Percentiles rank a stretch among this genome's conserved stretches.
These are phyloP conservation scores for Chimonanthus salicifolius DNA, from an alignment of 164 flowering plant species.

Conservation along the genomic window DNA sequence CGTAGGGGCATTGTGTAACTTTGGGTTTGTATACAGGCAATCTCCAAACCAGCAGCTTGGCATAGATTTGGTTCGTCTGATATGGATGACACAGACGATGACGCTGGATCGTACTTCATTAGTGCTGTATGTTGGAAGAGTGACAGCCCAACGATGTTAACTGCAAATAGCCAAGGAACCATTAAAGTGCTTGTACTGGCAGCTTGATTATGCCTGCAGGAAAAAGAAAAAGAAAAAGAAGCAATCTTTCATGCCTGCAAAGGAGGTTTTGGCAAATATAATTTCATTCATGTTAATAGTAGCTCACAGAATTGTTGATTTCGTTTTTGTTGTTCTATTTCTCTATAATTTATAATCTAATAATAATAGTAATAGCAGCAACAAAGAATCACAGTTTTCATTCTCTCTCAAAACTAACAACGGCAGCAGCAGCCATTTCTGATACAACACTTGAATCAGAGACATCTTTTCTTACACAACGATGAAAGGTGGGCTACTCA, in stretches of 20 bases:
- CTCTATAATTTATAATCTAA: no score
- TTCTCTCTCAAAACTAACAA: no score
- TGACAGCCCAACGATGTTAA: slow-evolving; percentile 78
- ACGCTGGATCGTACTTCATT: slow-evolving; percentile 74
- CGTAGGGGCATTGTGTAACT: not conserved
- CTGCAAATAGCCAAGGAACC: slow-evolving; percentile 96
- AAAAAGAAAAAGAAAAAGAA: not conserved
- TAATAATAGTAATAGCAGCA: no score
- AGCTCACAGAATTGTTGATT: no score
- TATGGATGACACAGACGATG: slow-evolving; percentile 63
- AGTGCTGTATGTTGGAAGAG: slow-evolving; percentile 99
- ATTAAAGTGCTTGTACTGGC: slow-evolving; percentile 90
- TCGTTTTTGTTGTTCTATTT: no score
- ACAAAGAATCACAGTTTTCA: no score
- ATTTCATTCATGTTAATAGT: no score
- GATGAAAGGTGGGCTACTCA: no score
- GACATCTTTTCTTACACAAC: no score
- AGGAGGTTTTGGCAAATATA: not conserved
- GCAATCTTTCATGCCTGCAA: not conserved
- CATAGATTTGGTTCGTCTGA: slow-evolving; percentile 78
- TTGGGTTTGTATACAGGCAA: slow-evolving; percentile 49
- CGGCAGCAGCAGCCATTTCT: no score
- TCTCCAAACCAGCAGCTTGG: slow-evolving; percentile 78
- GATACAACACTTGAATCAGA: no score
- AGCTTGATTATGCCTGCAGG: slow-evolving; percentile 28